These are phyloP conservation scores for Fusarium sp. DNA, from an alignment of 2,329 filamentous ascomycete genomes.

Conservation along the genomic window DNA sequence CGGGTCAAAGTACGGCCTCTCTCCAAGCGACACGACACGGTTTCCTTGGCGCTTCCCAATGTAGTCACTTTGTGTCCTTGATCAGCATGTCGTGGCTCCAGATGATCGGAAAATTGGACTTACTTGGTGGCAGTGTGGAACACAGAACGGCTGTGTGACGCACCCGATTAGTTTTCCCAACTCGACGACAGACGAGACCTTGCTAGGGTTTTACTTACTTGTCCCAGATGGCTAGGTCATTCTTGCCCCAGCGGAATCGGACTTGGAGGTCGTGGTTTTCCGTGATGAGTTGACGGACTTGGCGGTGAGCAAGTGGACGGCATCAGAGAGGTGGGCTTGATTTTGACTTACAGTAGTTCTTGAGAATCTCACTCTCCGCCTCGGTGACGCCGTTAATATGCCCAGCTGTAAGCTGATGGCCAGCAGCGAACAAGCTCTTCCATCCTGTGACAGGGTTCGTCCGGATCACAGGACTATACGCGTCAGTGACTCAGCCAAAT, in stretches of 20 bases:
- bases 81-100: constrained; percentile 2
- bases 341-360: constrained; percentile 11
- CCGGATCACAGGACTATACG: constrained; percentile 16
- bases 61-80: constrained; percentile 16
- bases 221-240: constrained; percentile 5
- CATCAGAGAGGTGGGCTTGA: background rate
- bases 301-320: background rate
- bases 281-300: background rate
- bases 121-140: constrained; percentile 31
- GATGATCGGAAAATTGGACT: constrained; percentile 32
- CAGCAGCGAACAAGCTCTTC: constrained; percentile 28
- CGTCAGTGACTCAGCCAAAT: background rate
- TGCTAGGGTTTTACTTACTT: constrained; percentile 1
- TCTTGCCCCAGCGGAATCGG: background rate
- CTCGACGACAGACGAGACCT: background rate
- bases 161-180: constrained; percentile 10
- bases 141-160: constrained; percentile 18
- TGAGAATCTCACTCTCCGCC: constrained; percentile 14
- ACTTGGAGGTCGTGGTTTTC: background rate
- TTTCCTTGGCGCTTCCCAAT: constrained; percentile 23
- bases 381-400: constrained; percentile 17
- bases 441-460: constrained; percentile 29
- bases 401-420: constrained; percentile 8
- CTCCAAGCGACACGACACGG: constrained; percentile 10
- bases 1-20: constrained; percentile 16